Base-by-base conservation (phyloP, 2,329 filamentous ascomycete genomes). In the Phialophora expanda region DNA sequence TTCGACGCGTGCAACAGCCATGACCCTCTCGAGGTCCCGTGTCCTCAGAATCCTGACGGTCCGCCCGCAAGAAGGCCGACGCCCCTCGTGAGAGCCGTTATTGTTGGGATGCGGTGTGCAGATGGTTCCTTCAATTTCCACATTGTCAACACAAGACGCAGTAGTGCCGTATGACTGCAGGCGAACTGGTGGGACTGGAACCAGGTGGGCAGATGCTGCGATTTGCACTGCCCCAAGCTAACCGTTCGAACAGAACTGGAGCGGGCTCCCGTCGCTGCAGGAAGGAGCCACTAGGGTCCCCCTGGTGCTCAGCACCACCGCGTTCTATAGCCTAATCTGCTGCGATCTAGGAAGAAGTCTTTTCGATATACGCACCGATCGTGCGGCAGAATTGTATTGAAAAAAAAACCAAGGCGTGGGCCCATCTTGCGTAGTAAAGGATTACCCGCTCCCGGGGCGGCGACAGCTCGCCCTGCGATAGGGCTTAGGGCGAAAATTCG, bases 91-190 rank as follows among this genome's bases (percentile, higher is more conserved):
- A 51, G 48, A 7, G 20, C 20, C 8, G 26, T 26, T 3, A 7
- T 24, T 14, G 9, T 17, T 26, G 20, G 20, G 24, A 26, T 26
- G 48, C 20, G 1, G 20, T 51, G 24, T 11, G 20, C 48, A 51
- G n/a, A 22, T 28, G 48, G 48, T 22, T 28, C 48, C 48, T 28
- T 51, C 48, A 51, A 51, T 51, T 51, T 51, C 48, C 48, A 51
- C 24, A 28, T 26, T 28, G 11, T 11, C 12, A 20, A 6, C 46
- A 26, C 48, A 26, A 26, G 5, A 26, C 48, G 14, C 44, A 22
- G 20, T 28, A 26, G 48, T 17, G 20, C 48, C 22, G 48, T 26
- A 51, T 51, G 20, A 44, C 38, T 44, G 38, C 38, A n/a, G 48
- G 48, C 20, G 48, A 28, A 51, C 20, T 28, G 48, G 48, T 24